Evolutionary conservation across 2,329 filamentous ascomycete species (phyloP).

Genomic region (Furcasterigmium furcatum): DNA sequence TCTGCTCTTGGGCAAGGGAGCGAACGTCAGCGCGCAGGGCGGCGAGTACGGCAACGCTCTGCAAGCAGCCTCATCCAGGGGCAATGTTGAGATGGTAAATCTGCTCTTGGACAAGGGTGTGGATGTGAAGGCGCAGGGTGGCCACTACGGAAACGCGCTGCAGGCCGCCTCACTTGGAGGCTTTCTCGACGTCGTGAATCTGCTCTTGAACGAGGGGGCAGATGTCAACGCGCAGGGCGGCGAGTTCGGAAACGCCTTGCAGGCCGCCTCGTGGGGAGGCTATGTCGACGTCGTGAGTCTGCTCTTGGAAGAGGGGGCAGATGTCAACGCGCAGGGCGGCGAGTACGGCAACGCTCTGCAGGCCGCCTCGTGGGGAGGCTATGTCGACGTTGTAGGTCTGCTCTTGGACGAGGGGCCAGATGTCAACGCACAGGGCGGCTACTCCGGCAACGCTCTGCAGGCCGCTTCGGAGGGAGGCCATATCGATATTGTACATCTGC

Average conservation of each 20-base stretch:
- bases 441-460: neutral
- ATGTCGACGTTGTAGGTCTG: constrained; percentile 28
- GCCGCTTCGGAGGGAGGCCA: neutral
- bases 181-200: constrained; percentile 4
- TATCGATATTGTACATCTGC: neutral
- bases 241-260: constrained; percentile 24
- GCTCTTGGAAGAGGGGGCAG: constrained; percentile 27
- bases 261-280: constrained; percentile 29
- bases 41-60: neutral
- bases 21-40: too few relatives aligned
- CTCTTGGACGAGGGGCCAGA: constrained; percentile 29
- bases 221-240: constrained; percentile 25
- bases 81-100: neutral
- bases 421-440: neutral
- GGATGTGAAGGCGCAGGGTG: neutral
- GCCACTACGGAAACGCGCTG: neutral
- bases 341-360: constrained; percentile 32
- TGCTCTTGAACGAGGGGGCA: constrained; percentile 10
- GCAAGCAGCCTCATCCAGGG: neutral
- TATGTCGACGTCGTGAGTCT: constrained; percentile 28
- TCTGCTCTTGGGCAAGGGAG: too few relatives aligned
- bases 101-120: neutral
- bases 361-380: constrained; percentile 30
- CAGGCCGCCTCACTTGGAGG: neutral
- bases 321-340: constrained; percentile 7